Evolutionary conservation across 805 yeast genomes (phyloP), one percentile per base, ranked within the genome.

Genomic region (Spathaspora boniae): DNA sequence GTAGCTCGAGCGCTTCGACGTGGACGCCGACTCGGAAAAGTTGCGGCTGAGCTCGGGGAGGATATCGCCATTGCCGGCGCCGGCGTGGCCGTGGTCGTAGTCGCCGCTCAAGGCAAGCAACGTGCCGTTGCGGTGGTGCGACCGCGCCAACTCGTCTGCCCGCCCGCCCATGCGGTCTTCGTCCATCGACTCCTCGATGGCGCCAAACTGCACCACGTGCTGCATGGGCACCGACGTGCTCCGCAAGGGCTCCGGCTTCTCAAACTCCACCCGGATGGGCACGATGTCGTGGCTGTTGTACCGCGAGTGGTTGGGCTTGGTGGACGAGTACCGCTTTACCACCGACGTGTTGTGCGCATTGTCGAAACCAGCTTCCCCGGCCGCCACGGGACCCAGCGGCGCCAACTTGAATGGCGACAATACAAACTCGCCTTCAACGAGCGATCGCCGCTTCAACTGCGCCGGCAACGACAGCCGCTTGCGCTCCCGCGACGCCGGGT

Each of bases 211-310:
- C 42, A 14, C 16, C 20, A 6, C 26, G n/a, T 16, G 31, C 16
- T 22, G n/a, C 25, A 22, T 22, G 4, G 64, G 62, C 16, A 52
- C 59, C 2, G 66, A 58, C 1, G 54, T 42, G 25, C 58, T 48
- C 32, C 64, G 42, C 20, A 45, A 34, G 11, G 25, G 24, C 25
- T 20, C 35, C 17, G 27, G 40, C 17, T 44, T 50, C 43, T 67
- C 72, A 45, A 68, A 68, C 44, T 68, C 73, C 11, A 68, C 72
- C 40, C 56, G 56, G 11, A 68, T 64, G 2, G 71, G 71, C 14
- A 68, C 45, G 20, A 66, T 52, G 36, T 66, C 72, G 46, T 65
- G 69, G 38, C 69, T 62, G 43, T 62, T 67, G 45, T 60, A 67
- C 11, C 73, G 46, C 5, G 60, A 54, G 40, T 68, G 73, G 32